Base-by-base conservation (phyloP, 371 early-diverging fungal genomes). In the Syncephalastrum racemosum region DNA sequence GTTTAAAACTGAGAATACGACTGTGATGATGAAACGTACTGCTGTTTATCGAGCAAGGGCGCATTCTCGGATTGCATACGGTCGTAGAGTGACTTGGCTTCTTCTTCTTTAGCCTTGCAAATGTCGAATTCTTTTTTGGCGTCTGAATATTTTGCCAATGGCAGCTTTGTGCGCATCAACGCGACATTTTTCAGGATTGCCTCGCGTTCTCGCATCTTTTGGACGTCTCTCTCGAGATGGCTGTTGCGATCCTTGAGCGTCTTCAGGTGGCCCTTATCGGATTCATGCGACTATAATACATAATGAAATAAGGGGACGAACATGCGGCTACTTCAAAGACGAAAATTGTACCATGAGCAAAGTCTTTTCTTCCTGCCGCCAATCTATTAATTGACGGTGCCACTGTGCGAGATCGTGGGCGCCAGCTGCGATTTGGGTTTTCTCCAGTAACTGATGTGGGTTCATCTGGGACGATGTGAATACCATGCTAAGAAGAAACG, bases 361-460 rank as follows among this genome's bases (percentile, higher is more conserved):
- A 0, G 44, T 56, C 51, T 82, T 86, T 68, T 93, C 83, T 25
- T 92, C 77, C 1, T 75, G 67, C 62, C 89, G 79, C 50, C 80
- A 60, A 7, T 73, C 70, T 8, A 88, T 84, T 40, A 97, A 71
- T 45, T 85, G 55, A 20, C 82, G 64, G 53, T 96, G 96, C 66
- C 79, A 74, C 18, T 67, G 68, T 7, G 82, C 53, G 60, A 96
- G 64, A 23, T 89, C 77, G 2, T 69, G 66, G 20, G 83, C 85
- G 4, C 95, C 96, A 12, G 89, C 90, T 0, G 96, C 95, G 7
- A 84, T 70, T 64, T 95, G 92, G 1, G 96, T 96, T 62, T 89
- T 90, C 59, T 75, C 69, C 43, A 97, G 73, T 15, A 97, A 70
- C 46, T 87, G 85, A 12, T 84, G 63, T 4, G 94, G 84, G 4